These are phyloP conservation scores for Phytophthora hibernalis DNA, from an alignment of 352 stramenopile species.

Conservation along the genomic window DNA sequence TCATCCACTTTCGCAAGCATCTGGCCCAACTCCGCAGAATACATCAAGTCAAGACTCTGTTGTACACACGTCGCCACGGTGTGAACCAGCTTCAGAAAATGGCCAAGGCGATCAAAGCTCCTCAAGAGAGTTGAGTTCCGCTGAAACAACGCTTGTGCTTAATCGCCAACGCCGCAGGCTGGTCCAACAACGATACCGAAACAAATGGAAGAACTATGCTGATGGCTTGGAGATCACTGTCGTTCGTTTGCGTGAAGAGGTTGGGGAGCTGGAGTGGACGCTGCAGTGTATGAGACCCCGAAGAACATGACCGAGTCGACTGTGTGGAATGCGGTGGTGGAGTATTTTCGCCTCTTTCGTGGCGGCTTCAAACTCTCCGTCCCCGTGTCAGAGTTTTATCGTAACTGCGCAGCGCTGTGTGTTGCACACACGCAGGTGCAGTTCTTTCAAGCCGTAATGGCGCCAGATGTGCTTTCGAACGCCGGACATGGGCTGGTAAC, in stretches of 20 bases:
- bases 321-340: conserved; percentile 3
- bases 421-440: neutral
- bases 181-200: conserved; percentile 16
- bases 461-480: neutral
- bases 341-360: conserved; percentile 24
- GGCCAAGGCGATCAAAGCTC: neutral
- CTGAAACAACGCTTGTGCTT: neutral
- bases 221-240: neutral
- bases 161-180: conserved; percentile 2
- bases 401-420: neutral
- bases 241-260: neutral
- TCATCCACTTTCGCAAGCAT: too few species aligned
- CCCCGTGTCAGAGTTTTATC: neutral
- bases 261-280: neutral
- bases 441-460: conserved; percentile 2
- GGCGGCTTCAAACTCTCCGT: conserved; percentile 4
- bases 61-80: neutral
- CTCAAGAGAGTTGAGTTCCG: neutral
- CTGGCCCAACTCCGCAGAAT: too few species aligned
- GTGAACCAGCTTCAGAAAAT: neutral
- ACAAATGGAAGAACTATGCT: neutral
- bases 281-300: neutral
- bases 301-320: neutral
- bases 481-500: conserved; percentile 1
- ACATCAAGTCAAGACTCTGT: neutral